A percentile compares a stretch with the other conserved stretches of the same genome.
These are phyloP conservation scores for Globisporangium yorkense DNA, from an alignment of 352 stramenopile genomes.

Conservation along the genomic window DNA sequence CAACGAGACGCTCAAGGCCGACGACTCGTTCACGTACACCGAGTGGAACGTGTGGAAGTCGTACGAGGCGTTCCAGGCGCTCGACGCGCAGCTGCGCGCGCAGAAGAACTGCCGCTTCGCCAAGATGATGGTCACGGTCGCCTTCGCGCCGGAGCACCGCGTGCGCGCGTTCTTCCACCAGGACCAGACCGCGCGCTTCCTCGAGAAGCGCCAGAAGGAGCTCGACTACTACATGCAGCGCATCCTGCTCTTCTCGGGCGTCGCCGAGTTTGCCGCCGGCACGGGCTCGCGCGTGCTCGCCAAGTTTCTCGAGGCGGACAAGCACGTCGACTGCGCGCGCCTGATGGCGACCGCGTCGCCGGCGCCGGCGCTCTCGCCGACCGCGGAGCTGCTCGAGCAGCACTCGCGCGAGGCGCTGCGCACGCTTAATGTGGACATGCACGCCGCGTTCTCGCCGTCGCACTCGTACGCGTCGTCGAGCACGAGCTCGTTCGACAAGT, in stretches of 20 bases:
- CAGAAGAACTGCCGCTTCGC: slow-evolving; percentile 42
- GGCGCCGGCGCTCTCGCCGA: slow-evolving; percentile 15
- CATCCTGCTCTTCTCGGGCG: slow-evolving; percentile 70
- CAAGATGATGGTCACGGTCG: slow-evolving; percentile 83
- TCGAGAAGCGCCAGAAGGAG: slow-evolving; percentile 70
- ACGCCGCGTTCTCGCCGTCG: slow-evolving; percentile 22
- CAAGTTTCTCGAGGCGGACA: slow-evolving; percentile 49
- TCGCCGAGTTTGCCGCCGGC: slow-evolving; percentile 46
- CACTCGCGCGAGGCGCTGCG: slow-evolving; percentile 15
- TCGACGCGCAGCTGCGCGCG: slow-evolving; percentile 59
- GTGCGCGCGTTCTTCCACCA: slow-evolving; percentile 75
- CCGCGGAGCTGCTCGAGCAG: slow-evolving; percentile 11
- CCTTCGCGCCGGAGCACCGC: slow-evolving; percentile 59
- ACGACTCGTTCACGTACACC: slow-evolving; percentile 24
- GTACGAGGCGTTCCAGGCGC: slow-evolving; percentile 74
- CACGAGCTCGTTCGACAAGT: slow-evolving; percentile 13
- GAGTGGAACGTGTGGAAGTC: slow-evolving; percentile 80
- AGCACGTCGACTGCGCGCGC: slow-evolving; percentile 39
- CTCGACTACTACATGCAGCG: slow-evolving; percentile 83
- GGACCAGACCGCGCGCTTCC: slow-evolving; percentile 56
- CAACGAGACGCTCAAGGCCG: slow-evolving; percentile 30
- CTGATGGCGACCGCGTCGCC: slow-evolving; percentile 11
- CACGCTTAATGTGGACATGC: slow-evolving; percentile 34
- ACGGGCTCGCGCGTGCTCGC: slow-evolving; percentile 52
- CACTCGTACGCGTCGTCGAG: slow-evolving; percentile 16